A percentile compares a stretch with the other conserved stretches of the same genome.
phyloP scores from a whole-genome alignment of 495 filamentous ascomycete species.

The Trypethelium eluteriae region DNA sequence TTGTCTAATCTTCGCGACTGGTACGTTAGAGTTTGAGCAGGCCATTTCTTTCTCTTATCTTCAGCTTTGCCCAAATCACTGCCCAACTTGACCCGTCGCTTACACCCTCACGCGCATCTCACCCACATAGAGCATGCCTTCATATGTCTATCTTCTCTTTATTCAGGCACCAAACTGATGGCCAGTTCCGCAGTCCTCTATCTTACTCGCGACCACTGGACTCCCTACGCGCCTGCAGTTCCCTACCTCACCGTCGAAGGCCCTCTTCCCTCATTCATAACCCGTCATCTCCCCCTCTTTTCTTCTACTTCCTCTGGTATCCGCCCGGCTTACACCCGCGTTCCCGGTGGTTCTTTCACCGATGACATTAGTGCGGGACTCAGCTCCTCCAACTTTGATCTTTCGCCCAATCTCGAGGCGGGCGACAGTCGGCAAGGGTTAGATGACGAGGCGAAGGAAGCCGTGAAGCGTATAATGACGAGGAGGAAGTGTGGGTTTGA shows the following conservation, averaged over 20 bases:
- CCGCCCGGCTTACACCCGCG: constrained; percentile 51
- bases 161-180: constrained; percentile 14
- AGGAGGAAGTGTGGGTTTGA: constrained; percentile 69
- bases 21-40: constrained; percentile 23
- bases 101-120: constrained; percentile 6
- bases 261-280: constrained; percentile 46
- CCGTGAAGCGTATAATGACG: constrained; percentile 85
- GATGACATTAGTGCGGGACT: constrained; percentile 81
- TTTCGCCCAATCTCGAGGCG: constrained; percentile 65
- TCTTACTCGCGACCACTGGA: constrained; percentile 71
- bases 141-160: not conserved
- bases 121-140: not conserved
- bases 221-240: constrained; percentile 44
- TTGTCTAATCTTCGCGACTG: constrained; percentile 41
- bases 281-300: constrained; percentile 23
- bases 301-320: not conserved
- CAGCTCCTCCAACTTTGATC: constrained; percentile 70
- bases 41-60: not conserved
- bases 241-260: constrained; percentile 47
- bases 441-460: constrained; percentile 67
- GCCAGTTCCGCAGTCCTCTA: constrained; percentile 51
- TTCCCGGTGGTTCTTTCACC: constrained; percentile 61
- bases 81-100: not conserved
- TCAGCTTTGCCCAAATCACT: not conserved
- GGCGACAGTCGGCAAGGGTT: constrained; percentile 73